These are phyloP conservation scores for Drechslerella coelobrocha DNA, from an alignment of 2,329 filamentous ascomycete species.

Conservation along the genomic window DNA sequence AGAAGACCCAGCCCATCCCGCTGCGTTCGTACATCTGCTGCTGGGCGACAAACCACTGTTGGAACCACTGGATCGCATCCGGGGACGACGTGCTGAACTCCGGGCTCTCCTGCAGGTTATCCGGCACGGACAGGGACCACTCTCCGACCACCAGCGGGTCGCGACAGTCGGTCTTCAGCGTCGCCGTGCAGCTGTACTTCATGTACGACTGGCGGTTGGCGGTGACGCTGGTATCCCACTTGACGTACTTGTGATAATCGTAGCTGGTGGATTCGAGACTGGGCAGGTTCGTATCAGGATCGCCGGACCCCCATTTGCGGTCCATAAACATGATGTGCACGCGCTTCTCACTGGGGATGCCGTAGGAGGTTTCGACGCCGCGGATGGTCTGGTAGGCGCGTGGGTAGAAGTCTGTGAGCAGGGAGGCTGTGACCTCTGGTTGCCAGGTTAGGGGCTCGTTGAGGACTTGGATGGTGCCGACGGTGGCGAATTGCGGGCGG, in stretches of 20 bases:
- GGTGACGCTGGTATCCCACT: conserved; percentile 62
- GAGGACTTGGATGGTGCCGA: conserved; percentile 51
- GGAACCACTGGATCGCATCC: conserved; percentile 63
- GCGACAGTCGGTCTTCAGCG: conserved; percentile 58
- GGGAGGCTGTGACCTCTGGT: conserved; percentile 53
- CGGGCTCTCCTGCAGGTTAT: conserved; percentile 62
- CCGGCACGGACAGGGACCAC: conserved; percentile 65
- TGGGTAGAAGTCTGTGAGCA: conserved; percentile 62
- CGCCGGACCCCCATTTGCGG: conserved; percentile 65
- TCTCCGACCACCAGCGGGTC: conserved; percentile 66
- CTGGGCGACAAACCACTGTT: conserved; percentile 66
- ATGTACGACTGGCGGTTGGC: conserved; percentile 64
- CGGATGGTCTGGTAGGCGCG: conserved; percentile 62
- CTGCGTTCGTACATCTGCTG: conserved; percentile 64
- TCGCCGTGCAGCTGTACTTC: conserved; percentile 62
- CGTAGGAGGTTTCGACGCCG: conserved; percentile 60
- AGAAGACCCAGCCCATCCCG: conserved; percentile 66
- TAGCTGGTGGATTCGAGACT: conserved; percentile 62
- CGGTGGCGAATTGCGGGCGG: conserved; percentile 47
- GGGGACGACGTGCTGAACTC: conserved; percentile 56
- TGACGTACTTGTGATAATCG: conserved; percentile 65
- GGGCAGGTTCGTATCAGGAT: conserved; percentile 62
- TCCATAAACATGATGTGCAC: conserved; percentile 67
- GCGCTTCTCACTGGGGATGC: conserved; percentile 59
- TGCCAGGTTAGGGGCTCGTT: conserved; percentile 50